Percentiles rank a stretch among this genome's conserved stretches.
Conservation (phyloP, 345 rosid species). For the Moricandia moricandioides region DNA sequence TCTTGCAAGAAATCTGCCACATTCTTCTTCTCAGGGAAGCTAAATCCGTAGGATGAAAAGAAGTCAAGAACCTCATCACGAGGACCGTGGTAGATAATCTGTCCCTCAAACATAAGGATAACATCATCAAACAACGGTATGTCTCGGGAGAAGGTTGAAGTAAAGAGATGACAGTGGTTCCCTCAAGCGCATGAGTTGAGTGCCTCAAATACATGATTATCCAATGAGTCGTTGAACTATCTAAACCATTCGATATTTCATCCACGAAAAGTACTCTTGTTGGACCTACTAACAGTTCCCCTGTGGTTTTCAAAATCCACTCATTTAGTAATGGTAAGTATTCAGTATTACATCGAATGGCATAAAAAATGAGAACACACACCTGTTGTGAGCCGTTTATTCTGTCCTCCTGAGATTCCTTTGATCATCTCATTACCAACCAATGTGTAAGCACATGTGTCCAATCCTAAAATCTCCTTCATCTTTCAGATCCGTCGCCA, state of each 20-base stretch:
- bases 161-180: slow-evolving; percentile 79
- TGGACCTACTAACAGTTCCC: slow-evolving; percentile 92
- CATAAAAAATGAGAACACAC: neutral
- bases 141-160: slow-evolving; percentile 98
- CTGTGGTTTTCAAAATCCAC: slow-evolving; percentile 42
- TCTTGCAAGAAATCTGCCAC: slow-evolving; percentile 98
- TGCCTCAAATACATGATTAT: slow-evolving; percentile 85
- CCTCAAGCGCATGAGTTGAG: slow-evolving; percentile 78
- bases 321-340: neutral
- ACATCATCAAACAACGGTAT: slow-evolving; percentile 85
- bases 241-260: slow-evolving; percentile 96
- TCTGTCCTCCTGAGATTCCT: slow-evolving; percentile 99
- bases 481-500: too few species aligned
- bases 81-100: slow-evolving; percentile 91
- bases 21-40: slow-evolving; percentile 88
- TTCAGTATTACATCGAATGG: neutral
- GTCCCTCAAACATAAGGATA: slow-evolving; percentile 88
- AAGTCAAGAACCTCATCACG: slow-evolving; percentile 69
- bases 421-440: slow-evolving; percentile 99
- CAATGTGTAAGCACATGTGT: slow-evolving; percentile 84
- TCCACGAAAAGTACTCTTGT: slow-evolving; percentile 98
- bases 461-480: slow-evolving; percentile 89
- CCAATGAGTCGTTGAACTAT: slow-evolving; percentile 90
- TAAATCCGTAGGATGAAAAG: slow-evolving; percentile 76
- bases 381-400: slow-evolving; percentile 83